Conservation (phyloP, 2,329 filamentous ascomycete genomes). For the Ascochyta lentis region DNA sequence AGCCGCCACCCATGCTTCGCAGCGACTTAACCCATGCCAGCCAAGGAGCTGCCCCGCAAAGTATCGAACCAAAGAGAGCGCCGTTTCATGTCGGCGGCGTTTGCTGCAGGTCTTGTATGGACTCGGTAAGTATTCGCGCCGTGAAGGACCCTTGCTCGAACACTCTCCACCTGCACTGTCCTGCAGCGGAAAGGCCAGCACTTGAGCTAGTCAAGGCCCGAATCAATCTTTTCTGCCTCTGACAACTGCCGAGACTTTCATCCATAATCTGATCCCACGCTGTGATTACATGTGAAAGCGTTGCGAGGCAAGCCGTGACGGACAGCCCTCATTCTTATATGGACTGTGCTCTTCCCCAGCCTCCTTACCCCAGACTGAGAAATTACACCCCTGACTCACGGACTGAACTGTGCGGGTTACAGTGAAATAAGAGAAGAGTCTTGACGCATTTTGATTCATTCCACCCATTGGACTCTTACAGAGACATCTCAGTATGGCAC, state of each 20-base stretch:
- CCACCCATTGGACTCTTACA: neutral
- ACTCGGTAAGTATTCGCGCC: slow-evolving; percentile 32
- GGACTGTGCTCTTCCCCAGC: slow-evolving; percentile 38
- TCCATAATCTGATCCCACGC: slow-evolving; percentile 22
- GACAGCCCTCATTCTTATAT: slow-evolving; percentile 35
- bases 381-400: slow-evolving; percentile 8
- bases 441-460: neutral
- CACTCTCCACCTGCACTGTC: neutral
- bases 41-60: slow-evolving; percentile 44
- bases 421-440: slow-evolving; percentile 9
- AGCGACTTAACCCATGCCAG: slow-evolving; percentile 31
- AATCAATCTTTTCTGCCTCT: slow-evolving; percentile 20
- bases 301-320: slow-evolving; percentile 23
- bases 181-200: slow-evolving; percentile 4
- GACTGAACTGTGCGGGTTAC: slow-evolving; percentile 27
- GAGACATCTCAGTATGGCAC: neutral
- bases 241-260: slow-evolving; percentile 40
- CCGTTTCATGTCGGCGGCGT: slow-evolving; percentile 26
- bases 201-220: slow-evolving; percentile 28
- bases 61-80: slow-evolving; percentile 23
- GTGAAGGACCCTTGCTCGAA: slow-evolving; percentile 23
- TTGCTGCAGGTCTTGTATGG: slow-evolving; percentile 27
- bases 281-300: slow-evolving; percentile 10
- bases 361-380: slow-evolving; percentile 32
- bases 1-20: slow-evolving; percentile 25